Percentiles rank a stretch among this genome's conserved stretches.
These are phyloP conservation scores for Ogataea sp. DNA, from an alignment of 805 yeast species.

Conservation along the genomic window DNA sequence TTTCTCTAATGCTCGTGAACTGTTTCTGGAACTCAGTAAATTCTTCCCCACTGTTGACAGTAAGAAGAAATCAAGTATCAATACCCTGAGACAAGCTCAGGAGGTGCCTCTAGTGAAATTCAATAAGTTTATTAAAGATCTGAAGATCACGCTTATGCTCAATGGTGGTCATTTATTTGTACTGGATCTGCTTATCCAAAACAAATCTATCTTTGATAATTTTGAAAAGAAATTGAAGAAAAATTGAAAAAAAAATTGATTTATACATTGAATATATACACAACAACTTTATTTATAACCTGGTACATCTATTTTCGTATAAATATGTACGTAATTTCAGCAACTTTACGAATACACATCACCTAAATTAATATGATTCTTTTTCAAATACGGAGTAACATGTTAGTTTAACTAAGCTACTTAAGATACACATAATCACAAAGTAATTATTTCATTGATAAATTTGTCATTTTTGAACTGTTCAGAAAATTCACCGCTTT, in stretches of 20 bases:
- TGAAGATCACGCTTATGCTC: constrained; percentile 33
- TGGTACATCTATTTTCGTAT: neutral
- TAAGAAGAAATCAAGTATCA: too few species aligned
- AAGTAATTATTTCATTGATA: constrained; percentile 28
- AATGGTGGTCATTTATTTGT: constrained; percentile 55
- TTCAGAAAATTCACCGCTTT: constrained; percentile 6
- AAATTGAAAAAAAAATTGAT: neutral
- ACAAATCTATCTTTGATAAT: constrained; percentile 37
- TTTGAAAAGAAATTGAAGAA: constrained; percentile 26
- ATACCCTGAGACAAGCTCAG: constrained; percentile 5
- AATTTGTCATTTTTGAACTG: constrained; percentile 27
- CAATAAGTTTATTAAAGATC: constrained; percentile 30
- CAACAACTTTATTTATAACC: too few species aligned
- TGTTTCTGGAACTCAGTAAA: constrained; percentile 31
- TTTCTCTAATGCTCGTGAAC: constrained; percentile 28
- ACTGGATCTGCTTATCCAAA: constrained; percentile 48
- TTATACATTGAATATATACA: too few species aligned
- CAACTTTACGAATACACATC: too few species aligned
- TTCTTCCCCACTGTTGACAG: too few species aligned
- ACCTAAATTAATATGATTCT: too few species aligned
- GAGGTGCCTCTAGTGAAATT: constrained; percentile 11
- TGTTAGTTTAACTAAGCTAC: too few species aligned
- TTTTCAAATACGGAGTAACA: too few species aligned
- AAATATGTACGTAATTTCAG: too few species aligned
- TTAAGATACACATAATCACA: neutral